A percentile compares a stretch with the other conserved stretches of the same genome.
These are phyloP conservation scores for Podospora fimiseda DNA, from an alignment of 495 filamentous ascomycete species.

Conservation along the genomic window DNA sequence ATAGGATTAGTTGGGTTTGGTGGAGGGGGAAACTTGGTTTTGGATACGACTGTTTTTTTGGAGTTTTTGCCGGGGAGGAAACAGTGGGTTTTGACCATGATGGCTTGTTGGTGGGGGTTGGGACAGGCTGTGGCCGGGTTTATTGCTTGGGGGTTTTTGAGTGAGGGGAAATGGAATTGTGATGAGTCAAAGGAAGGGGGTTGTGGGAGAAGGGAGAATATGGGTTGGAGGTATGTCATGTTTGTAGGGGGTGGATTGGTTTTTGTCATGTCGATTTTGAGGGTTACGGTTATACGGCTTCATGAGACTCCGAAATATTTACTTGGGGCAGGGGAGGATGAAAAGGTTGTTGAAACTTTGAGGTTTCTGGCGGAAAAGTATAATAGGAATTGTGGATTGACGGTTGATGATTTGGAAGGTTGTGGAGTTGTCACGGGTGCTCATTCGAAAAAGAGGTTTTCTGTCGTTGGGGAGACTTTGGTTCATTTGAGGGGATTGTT, in stretches of 20 bases:
- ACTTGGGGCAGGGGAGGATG: slow-evolving; percentile 57
- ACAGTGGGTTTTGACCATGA: slow-evolving; percentile 68
- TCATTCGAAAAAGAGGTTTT: slow-evolving; percentile 39
- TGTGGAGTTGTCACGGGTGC: slow-evolving; percentile 39
- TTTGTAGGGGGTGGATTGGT: slow-evolving; percentile 60
- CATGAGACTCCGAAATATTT: slow-evolving; percentile 71
- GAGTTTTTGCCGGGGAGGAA: slow-evolving; percentile 72
- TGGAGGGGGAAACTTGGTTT: slow-evolving; percentile 64
- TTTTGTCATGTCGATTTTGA: slow-evolving; percentile 57
- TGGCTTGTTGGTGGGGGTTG: slow-evolving; percentile 75
- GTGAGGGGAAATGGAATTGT: slow-evolving; percentile 54
- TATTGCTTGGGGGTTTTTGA: slow-evolving; percentile 71
- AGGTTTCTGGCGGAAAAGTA: slow-evolving; percentile 57
- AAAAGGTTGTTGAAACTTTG: slow-evolving; percentile 53
- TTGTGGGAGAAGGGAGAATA: slow-evolving; percentile 59
- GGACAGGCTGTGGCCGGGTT: slow-evolving; percentile 64
- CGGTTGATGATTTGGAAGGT: slow-evolving; percentile 52
- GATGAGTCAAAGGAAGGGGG: slow-evolving; percentile 39
- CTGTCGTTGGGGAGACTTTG: slow-evolving; percentile 42
- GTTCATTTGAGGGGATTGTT: slow-evolving; percentile 60
- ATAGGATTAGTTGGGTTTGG: slow-evolving; percentile 65
- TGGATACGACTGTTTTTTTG: slow-evolving; percentile 70
- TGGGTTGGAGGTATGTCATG: slow-evolving; percentile 79
- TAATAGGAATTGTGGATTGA: slow-evolving; percentile 56
- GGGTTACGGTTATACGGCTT: slow-evolving; percentile 61